These are phyloP conservation scores for Daldinia childiae DNA, from an alignment of 495 filamentous ascomycete species.

Conservation along the genomic window DNA sequence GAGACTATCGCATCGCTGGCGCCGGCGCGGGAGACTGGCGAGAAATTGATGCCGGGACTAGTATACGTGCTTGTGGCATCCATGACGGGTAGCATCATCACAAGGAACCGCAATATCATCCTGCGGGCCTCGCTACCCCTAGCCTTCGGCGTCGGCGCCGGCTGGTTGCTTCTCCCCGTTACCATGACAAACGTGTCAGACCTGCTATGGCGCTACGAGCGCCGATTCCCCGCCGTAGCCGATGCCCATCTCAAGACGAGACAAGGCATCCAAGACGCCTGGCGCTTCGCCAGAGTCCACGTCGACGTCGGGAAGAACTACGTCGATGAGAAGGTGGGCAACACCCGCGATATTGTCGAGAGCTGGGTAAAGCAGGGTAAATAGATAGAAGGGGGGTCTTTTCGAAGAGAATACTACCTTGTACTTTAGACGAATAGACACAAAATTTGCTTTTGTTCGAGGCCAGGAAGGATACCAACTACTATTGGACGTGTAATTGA, in stretches of 20 bases:
- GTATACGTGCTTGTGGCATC: slow-evolving; percentile 91
- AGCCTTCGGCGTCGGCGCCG: slow-evolving; percentile 75
- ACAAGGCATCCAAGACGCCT: slow-evolving; percentile 72
- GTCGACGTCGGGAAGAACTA: slow-evolving; percentile 72
- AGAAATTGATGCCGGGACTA: slow-evolving; percentile 83
- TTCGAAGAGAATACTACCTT: slow-evolving; percentile 16
- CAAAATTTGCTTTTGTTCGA: slow-evolving; percentile 34
- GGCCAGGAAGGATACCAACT: slow-evolving; percentile 6
- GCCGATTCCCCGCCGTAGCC: slow-evolving; percentile 79
- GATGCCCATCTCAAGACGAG: slow-evolving; percentile 76
- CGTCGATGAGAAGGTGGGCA: slow-evolving; percentile 79
- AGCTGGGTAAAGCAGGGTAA: slow-evolving; percentile 90
- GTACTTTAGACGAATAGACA: slow-evolving; percentile 43
- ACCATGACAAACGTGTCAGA: slow-evolving; percentile 87
- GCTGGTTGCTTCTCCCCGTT: slow-evolving; percentile 76
- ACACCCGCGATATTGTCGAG: slow-evolving; percentile 78
- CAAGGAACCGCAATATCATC: slow-evolving; percentile 83
- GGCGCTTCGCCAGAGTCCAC: slow-evolving; percentile 75
- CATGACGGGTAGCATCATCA: slow-evolving; percentile 91
- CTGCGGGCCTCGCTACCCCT: slow-evolving; percentile 76
- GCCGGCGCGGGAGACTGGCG: slow-evolving; percentile 80
- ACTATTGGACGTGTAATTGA: not conserved
- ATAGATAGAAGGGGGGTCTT: slow-evolving; percentile 46
- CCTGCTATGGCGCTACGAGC: slow-evolving; percentile 88
- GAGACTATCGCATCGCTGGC: slow-evolving; percentile 86